Evolutionary conservation across 352 stramenopile genomes (phyloP).

Genomic region (Globisporangium heterothallicum): DNA sequence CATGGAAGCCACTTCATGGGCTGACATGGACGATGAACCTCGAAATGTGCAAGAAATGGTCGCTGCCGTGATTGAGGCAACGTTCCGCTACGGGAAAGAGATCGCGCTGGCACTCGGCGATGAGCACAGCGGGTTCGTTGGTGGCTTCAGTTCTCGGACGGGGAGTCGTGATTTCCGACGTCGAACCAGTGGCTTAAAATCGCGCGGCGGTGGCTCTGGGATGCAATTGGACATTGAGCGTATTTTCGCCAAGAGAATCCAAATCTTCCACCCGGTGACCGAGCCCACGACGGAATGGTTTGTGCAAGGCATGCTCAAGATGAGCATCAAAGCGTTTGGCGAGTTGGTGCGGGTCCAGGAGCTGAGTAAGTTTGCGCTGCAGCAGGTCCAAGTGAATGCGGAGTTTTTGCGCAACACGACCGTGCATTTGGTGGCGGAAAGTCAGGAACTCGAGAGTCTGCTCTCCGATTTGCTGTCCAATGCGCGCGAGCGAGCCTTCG

Average conservation of each 20-base stretch:
- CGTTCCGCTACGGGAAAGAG: conserved; percentile 54
- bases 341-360: conserved; percentile 61
- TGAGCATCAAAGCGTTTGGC: conserved; percentile 69
- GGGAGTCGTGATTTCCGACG: conserved; percentile 60
- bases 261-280: conserved; percentile 45
- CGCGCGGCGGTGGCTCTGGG: conserved; percentile 37
- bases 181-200: conserved; percentile 47
- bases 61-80: conserved; percentile 46
- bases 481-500: conserved; percentile 48
- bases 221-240: conserved; percentile 79
- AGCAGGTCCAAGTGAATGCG: conserved; percentile 79
- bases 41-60: conserved; percentile 66
- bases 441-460: conserved; percentile 72
- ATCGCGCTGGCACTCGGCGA: conserved; percentile 58
- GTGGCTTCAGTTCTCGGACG: conserved; percentile 31
- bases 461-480: conserved; percentile 76
- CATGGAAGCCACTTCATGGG: conserved; percentile 43
- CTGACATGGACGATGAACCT: conserved; percentile 56
- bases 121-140: conserved; percentile 45
- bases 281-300: conserved; percentile 62
- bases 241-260: conserved; percentile 77
- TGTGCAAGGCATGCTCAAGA: conserved; percentile 65
- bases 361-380: conserved; percentile 59
- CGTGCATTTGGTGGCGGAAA: conserved; percentile 41
- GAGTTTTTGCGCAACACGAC: conserved; percentile 62